These are phyloP conservation scores for Cubamyces sp. DNA, from an alignment of 768 basidiomycete species.

Conservation along the genomic window DNA sequence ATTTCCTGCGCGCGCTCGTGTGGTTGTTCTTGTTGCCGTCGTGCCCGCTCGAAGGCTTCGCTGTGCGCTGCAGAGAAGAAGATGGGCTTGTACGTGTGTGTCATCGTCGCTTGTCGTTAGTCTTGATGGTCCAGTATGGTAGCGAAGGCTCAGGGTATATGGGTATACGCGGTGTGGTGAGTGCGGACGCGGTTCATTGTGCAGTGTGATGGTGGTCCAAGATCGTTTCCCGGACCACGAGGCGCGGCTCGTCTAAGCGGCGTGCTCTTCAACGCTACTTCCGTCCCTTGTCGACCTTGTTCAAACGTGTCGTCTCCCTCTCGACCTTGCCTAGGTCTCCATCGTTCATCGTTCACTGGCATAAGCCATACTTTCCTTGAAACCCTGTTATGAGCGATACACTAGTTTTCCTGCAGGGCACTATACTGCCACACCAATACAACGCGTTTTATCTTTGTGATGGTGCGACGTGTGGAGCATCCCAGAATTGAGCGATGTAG, in stretches of 20 bases:
- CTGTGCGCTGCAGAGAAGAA: slow-evolving; percentile 25
- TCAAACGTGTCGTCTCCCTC: no score
- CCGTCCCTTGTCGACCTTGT: neutral
- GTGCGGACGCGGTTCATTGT: slow-evolving; percentile 18
- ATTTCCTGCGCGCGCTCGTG: slow-evolving; percentile 2
- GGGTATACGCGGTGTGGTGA: slow-evolving; percentile 19
- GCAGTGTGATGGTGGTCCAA: neutral
- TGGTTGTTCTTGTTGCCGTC: slow-evolving; percentile 5
- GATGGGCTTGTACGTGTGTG: slow-evolving; percentile 12
- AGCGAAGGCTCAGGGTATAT: slow-evolving; percentile 8
- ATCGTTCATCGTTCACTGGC: no score
- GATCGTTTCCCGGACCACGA: slow-evolving; percentile 13
- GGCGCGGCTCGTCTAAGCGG: slow-evolving; percentile 16
- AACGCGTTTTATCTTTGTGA: no score
- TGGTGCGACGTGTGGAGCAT: no score
- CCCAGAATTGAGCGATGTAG: no score
- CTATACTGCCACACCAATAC: no score
- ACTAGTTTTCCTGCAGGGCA: no score
- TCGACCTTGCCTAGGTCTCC: no score
- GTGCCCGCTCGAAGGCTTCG: slow-evolving; percentile 18
- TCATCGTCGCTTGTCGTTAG: slow-evolving; percentile 9
- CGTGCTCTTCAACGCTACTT: slow-evolving; percentile 13
- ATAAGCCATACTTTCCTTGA: no score
- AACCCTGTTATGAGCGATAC: no score
- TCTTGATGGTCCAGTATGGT: slow-evolving; percentile 5